Base-by-base conservation (phyloP, 139 green algal species). In the Coccomyxa sp. region DNA sequence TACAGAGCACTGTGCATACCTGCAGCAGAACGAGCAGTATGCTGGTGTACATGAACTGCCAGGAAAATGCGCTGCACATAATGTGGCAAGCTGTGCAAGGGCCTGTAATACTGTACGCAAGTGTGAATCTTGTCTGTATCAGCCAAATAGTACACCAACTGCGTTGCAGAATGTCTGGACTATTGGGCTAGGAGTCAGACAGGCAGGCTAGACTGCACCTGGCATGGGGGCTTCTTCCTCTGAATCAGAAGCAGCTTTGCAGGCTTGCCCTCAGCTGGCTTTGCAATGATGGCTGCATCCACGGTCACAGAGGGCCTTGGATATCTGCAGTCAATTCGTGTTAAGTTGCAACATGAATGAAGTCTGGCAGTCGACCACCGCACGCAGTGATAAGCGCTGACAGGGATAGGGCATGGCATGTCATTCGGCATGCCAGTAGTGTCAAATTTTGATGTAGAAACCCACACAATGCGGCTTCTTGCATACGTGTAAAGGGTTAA, bases 181-280 rank as follows among this genome's bases (percentile, higher is more conserved):
- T n/a, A n/a, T 55, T 41, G 3, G 36, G 1, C 1, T 41, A 10
- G 18, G 18, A 14, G 3, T 50, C 33, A 29, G 68, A 14, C 39
- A 39, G 34, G 58, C 41, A 31, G 33, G 36, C 16, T 27, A 70
- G 10, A 39, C 8, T 35, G 0, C 40, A 90, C 91, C 83, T 93
- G 84, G 85, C 83, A 95, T 0, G 91, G 91, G 0, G 86, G 78
- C 35, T 91, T 82, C 75, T 92, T 90, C 2, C 91, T 76, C 76
- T 92, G 85, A 12, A 95, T 93, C 34, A 95, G 77, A 64, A 95
- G 76, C 37, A 95, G 40, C 70, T 92, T 80, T 8, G 87, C 41
- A 29, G 82, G 74, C 6, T 55, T 41, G 4, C 50, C 55, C 37
- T 74, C 54, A 10, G 8, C 38, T 3, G 85, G 85, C 78, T 88